Conservation (phyloP, 2,329 filamentous ascomycete genomes). For the Rhexocercosporidium sp. region DNA sequence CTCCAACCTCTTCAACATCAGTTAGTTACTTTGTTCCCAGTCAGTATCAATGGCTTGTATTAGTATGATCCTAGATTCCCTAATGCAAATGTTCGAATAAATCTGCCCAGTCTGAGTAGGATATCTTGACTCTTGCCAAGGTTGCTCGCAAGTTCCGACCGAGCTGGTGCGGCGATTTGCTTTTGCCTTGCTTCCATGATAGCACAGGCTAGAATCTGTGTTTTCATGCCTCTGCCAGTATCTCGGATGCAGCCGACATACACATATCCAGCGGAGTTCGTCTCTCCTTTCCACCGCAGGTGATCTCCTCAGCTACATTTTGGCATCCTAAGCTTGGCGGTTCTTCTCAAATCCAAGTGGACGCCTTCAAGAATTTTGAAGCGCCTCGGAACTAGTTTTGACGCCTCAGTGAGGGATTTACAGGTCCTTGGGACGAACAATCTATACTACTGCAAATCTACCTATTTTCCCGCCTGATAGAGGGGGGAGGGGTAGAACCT, state of each 20-base stretch:
- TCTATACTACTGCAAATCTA: background rate
- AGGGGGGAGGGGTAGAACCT: no score
- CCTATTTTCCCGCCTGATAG: background rate
- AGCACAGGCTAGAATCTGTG: no score
- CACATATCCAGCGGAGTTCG: background rate
- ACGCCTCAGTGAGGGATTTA: background rate
- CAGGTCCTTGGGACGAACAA: background rate
- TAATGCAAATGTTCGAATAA: no score
- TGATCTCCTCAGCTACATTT: background rate
- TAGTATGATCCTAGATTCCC: no score
- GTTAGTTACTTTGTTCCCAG: background rate
- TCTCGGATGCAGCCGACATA: background rate
- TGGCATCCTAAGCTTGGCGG: background rate
- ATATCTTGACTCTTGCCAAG: no score
- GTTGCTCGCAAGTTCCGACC: no score
- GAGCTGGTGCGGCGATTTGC: no score
- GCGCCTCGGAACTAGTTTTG: background rate
- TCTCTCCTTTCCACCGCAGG: background rate
- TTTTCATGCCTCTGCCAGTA: no score
- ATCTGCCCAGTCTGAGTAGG: no score
- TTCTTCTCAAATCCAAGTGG: background rate
- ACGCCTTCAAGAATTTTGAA: background rate
- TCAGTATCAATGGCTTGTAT: background rate
- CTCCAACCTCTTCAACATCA: background rate
- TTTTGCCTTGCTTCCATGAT: no score